phyloP scores from a whole-genome alignment of 208 protist species.

The Trypanosoma avium region DNA sequence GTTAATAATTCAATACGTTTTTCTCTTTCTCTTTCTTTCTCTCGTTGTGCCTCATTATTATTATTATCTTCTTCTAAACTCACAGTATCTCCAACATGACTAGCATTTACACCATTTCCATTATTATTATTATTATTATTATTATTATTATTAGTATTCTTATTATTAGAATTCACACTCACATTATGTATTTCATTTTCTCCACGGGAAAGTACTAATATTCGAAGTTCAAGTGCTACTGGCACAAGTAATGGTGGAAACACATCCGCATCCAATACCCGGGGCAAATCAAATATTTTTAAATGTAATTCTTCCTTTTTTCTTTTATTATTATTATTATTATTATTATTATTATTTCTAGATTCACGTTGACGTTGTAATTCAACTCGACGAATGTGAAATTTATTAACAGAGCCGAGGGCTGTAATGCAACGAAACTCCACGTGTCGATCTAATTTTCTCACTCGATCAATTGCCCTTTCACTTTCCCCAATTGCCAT shows the following conservation, averaged over 20 bases:
- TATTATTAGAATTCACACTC: neutral
- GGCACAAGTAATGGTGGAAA: slow-evolving; percentile 23
- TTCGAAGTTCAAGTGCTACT: slow-evolving; percentile 23
- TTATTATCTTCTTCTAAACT: neutral
- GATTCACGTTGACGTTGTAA: no score
- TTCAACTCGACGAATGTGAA: neutral
- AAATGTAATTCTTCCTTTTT: neutral
- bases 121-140: no score
- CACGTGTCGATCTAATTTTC: slow-evolving; percentile 11
- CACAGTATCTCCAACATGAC: neutral
- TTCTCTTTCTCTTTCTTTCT: neutral
- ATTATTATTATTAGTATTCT: no score
- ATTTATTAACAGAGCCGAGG: slow-evolving; percentile 12
- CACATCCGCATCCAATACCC: neutral
- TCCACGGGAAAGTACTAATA: slow-evolving; percentile 17
- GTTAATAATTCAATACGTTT: slow-evolving; percentile 5
- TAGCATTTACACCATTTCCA: no score
- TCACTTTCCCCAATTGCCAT: slow-evolving; percentile 45
- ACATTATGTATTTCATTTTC: neutral
- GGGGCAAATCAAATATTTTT: neutral
- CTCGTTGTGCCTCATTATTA: neutral
- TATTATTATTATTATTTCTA: neutral
- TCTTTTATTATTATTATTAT: neutral
- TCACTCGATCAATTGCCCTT: slow-evolving; percentile 23
- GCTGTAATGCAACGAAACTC: slow-evolving; percentile 26